These are phyloP conservation scores for Cornus suecica DNA, from an alignment of 148 eudicot species.

Conservation along the genomic window DNA sequence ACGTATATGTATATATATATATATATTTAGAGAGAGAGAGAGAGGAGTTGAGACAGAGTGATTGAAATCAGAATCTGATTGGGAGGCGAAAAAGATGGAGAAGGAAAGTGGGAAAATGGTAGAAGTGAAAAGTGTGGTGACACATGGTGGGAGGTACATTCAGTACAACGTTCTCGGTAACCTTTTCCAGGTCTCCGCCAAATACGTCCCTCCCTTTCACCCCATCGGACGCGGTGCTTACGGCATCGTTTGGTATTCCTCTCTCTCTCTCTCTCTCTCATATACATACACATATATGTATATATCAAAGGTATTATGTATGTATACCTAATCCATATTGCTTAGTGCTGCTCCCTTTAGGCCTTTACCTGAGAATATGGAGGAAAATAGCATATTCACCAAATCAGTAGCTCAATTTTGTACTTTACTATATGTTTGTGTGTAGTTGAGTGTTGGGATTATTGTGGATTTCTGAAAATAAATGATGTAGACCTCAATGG, in stretches of 20 bases:
- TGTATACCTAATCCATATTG: neutral
- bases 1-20: no score
- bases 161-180: slow-evolving; percentile 66
- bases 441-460: neutral
- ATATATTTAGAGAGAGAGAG: no score
- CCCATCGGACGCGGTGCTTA: slow-evolving; percentile 90
- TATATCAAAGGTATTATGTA: neutral
- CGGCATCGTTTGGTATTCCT: slow-evolving; percentile 69
- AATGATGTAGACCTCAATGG: neutral
- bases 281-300: neutral
- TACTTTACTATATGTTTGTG: no score
- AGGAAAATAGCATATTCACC: neutral
- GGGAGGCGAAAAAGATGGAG: slow-evolving; percentile 43
- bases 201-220: slow-evolving; percentile 54
- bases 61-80: slow-evolving; percentile 4
- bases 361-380: no score
- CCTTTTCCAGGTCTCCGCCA: slow-evolving; percentile 54
- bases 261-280: neutral
- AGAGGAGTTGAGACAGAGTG: no score
- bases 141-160: slow-evolving; percentile 47
- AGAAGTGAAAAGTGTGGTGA: slow-evolving; percentile 39
- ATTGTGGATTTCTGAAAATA: neutral
- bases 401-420: neutral
- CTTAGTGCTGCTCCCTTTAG: no score
- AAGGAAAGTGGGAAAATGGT: slow-evolving; percentile 24